These are phyloP conservation scores for Lactifluus pinguis DNA, from an alignment of 768 basidiomycete genomes.

Conservation along the genomic window DNA sequence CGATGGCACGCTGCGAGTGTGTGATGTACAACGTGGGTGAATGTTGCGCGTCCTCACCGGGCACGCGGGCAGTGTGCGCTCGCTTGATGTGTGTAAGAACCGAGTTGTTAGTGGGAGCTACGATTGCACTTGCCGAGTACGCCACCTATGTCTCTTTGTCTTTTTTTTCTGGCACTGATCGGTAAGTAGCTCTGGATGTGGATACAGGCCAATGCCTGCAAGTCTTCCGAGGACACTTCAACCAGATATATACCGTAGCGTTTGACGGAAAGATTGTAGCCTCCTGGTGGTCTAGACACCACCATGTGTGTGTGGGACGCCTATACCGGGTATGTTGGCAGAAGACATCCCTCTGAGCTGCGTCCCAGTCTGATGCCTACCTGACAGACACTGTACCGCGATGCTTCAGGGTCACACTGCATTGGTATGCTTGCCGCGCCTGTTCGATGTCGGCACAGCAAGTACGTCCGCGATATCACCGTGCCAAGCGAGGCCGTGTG, in stretches of 20 bases:
- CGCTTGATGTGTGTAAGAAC: slow-evolving; percentile 80
- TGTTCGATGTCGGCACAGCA: slow-evolving; percentile 64
- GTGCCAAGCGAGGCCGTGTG: slow-evolving; percentile 77
- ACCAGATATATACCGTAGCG: slow-evolving; percentile 87
- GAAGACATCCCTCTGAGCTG: neutral
- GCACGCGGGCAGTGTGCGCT: slow-evolving; percentile 75
- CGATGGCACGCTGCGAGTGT: slow-evolving; percentile 78
- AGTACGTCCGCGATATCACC: slow-evolving; percentile 66
- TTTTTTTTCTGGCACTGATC: neutral
- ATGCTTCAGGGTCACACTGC: slow-evolving; percentile 20
- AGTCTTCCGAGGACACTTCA: slow-evolving; percentile 70
- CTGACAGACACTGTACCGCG: slow-evolving; percentile 16
- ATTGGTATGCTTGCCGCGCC: slow-evolving; percentile 18
- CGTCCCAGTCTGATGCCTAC: neutral
- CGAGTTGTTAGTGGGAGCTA: slow-evolving; percentile 89
- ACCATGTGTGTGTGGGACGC: slow-evolving; percentile 99
- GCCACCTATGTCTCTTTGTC: slow-evolving; percentile 14
- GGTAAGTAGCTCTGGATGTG: slow-evolving; percentile 28
- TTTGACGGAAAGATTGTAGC: slow-evolving; percentile 88
- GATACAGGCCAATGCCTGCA: slow-evolving; percentile 62
- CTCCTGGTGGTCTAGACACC: slow-evolving; percentile 95
- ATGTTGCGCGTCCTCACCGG: slow-evolving; percentile 60
- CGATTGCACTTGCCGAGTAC: slow-evolving; percentile 76
- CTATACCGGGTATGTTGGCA: slow-evolving; percentile 46
- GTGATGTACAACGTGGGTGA: slow-evolving; percentile 83